A percentile compares a stretch with the other conserved stretches of the same genome.
phyloP scores from a whole-genome alignment of 2,329 filamentous ascomycete genomes.

The Fusarium domesticum region DNA sequence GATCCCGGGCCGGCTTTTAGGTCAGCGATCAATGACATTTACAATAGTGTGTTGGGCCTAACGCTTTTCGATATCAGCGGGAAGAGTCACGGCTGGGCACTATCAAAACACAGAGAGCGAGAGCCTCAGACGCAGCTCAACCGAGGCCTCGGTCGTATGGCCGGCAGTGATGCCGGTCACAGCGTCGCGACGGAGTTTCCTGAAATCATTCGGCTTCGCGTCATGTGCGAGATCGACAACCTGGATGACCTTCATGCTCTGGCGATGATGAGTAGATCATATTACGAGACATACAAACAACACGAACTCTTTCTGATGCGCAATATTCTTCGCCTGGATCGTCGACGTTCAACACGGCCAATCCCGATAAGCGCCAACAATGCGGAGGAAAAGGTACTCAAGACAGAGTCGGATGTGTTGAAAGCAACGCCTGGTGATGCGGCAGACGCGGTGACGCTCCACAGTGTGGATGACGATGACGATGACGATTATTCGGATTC shows the following conservation, averaged over 20 bases:
- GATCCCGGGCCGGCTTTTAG: constrained; percentile 49
- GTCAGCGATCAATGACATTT: constrained; percentile 47
- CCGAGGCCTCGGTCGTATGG: constrained; percentile 33
- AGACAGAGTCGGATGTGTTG: constrained; percentile 31
- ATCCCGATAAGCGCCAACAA: constrained; percentile 25
- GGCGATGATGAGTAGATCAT: constrained; percentile 42
- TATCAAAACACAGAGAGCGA: constrained; percentile 39
- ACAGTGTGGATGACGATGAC: constrained; percentile 31
- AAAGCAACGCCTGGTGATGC: constrained; percentile 28
- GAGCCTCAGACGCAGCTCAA: constrained; percentile 37
- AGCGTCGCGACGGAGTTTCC: constrained; percentile 36
- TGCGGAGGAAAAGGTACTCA: constrained; percentile 36
- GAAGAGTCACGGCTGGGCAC: constrained; percentile 47
- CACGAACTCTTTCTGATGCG: constrained; percentile 42
- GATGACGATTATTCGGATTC: constrained; percentile 25
- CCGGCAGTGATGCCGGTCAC: constrained; percentile 30
- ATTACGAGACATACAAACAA: constrained; percentile 45
- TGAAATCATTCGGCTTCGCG: constrained; percentile 38
- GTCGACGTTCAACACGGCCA: constrained; percentile 19
- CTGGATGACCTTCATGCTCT: constrained; percentile 42
- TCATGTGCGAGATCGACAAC: constrained; percentile 40
- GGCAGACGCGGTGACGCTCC: constrained; percentile 31
- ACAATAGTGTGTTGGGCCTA: constrained; percentile 48
- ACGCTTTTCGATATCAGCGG: constrained; percentile 49
- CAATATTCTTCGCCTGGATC: constrained; percentile 33